Evolutionary conservation across 1,284 basidiomycete species (phyloP), one percentile per base, ranked within the genome.

Genomic region (Cronartium quercuum): DNA sequence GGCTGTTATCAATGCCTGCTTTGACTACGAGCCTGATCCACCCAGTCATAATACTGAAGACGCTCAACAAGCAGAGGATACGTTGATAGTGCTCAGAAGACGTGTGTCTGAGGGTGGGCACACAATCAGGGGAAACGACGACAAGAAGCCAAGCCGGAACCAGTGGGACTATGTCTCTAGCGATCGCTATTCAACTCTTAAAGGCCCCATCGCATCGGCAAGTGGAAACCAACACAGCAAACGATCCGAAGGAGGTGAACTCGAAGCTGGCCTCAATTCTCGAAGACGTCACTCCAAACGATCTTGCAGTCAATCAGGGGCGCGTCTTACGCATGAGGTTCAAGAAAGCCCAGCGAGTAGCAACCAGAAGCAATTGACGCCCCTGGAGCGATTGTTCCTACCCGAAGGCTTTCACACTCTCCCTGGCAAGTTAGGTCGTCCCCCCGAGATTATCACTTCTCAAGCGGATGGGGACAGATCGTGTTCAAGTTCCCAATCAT

Each of bases 1-100:
- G 15, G 38, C 55, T 12, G 71, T 66, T n/a, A 74, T 74, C 34
- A 61, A 74, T 58, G 71, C 71, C 13, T 74, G 71, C 62, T 74
- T 74, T 58, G 64, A 66, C 38, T 66, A 66, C 15, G 71, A 66
- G n/a, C 71, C 71, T 38, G 55, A 60, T 15, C 64, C 64, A 9
- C 63, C 71, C 12, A 29, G 60, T n/a, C 55, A 38, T 37, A 58
- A 35, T 34, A 41, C 47, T 15, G 15, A 40, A 3, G 69, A 74
- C 7, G 63, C 37, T 18, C 51, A 37, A 42, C 6, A 34, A 12
- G 29, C 21, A 34, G 64, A 74, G 9, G 64, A 74, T n/a, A 2
- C n/a, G 21, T 34, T 47, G 4, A n/a, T 38, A 1, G n/a, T 73
- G 5, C 6, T 12, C 13, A 61, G 62, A 40, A n/a, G 40, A 34